Base-by-base conservation (phyloP, 768 basidiomycete species). In the Tephrocybe sp. region DNA sequence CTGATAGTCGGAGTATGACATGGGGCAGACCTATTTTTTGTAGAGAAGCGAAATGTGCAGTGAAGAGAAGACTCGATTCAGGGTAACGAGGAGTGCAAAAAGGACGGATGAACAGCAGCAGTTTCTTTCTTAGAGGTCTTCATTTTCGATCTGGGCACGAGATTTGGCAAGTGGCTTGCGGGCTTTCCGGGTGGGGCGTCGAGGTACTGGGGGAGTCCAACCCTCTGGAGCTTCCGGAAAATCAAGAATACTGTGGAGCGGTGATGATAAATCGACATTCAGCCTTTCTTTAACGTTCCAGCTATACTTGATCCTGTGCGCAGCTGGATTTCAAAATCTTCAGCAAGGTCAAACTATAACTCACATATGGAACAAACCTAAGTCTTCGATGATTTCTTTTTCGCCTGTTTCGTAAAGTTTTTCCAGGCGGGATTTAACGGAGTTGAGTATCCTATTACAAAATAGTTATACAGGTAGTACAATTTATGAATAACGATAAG, bases 341-440 rank as follows among this genome's bases (percentile, higher is more conserved):
- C 53, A 56, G 43, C 17, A 41, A 43, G 1, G 14, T 45, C 13
- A 19, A 41, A 33, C 40, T 11, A 23, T 36, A 9, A 23, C 14
- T 13, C 10, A 35, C n/a, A 10, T 13, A 39, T 16, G 20, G 26
- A 14, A 56, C 60, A 30, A 49, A 59, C 60, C 55, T 31, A 55
- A 30, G 4, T 39, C 22, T 12, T 60, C 49, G n/a, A 43, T 17
- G 22, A 46, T 4, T 32, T 34, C 2, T 8, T 48, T 31, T 38
- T 51, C 44, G 1, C 7, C 16, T n/a, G 41, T 10, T n/a, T 43
- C 41, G 39, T 52, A 52, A 4, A 58, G 11, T 8, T 54, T 49
- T 44, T 62, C 56, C 58, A 62, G 60, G 26, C 60, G 60, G 19
- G 45, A 51, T 30, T 60, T 45, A 33, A 62, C 58, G 43, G 51